A percentile compares a stretch with the other conserved stretches of the same genome.
Evolutionary conservation across 2,329 filamentous ascomycete genomes (phyloP).

Genomic region (Dendrostoma leiphaemia): DNA sequence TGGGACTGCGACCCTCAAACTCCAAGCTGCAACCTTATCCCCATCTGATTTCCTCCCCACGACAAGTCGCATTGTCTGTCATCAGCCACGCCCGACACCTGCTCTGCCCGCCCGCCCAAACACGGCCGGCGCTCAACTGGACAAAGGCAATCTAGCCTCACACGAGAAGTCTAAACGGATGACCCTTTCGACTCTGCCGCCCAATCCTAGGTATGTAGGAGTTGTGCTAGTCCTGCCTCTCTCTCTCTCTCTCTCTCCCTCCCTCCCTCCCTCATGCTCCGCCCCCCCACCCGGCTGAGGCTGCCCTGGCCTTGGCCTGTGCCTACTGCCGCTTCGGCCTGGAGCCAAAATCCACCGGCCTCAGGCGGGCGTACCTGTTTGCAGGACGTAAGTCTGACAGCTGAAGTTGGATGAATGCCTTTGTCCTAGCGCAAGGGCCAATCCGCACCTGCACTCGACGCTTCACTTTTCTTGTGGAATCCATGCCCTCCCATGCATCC

Average conservation of each 20-base stretch:
- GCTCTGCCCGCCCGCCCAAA: neutral
- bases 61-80: slow-evolving; percentile 11
- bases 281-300: no score
- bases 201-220: no score
- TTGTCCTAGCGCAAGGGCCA: slow-evolving; percentile 19
- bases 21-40: slow-evolving; percentile 19
- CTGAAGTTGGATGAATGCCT: slow-evolving; percentile 13
- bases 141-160: no score
- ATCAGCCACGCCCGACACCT: slow-evolving; percentile 2
- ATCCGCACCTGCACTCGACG: slow-evolving; percentile 7
- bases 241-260: neutral
- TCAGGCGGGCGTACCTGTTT: slow-evolving; percentile 1
- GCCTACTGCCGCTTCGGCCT: no score
- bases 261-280: neutral
- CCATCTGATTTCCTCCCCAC: slow-evolving; percentile 9
- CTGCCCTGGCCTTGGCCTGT: no score
- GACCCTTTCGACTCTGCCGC: no score
- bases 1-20: slow-evolving; percentile 16
- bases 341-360: slow-evolving; percentile 10
- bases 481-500: neutral
- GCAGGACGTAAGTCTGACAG: slow-evolving; percentile 12
- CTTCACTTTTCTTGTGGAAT: slow-evolving; percentile 9
- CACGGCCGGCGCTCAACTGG: no score
- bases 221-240: neutral
- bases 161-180: no score